These are phyloP conservation scores for Trichophyton equinum DNA, from an alignment of 2,329 filamentous ascomycete species.

Conservation along the genomic window DNA sequence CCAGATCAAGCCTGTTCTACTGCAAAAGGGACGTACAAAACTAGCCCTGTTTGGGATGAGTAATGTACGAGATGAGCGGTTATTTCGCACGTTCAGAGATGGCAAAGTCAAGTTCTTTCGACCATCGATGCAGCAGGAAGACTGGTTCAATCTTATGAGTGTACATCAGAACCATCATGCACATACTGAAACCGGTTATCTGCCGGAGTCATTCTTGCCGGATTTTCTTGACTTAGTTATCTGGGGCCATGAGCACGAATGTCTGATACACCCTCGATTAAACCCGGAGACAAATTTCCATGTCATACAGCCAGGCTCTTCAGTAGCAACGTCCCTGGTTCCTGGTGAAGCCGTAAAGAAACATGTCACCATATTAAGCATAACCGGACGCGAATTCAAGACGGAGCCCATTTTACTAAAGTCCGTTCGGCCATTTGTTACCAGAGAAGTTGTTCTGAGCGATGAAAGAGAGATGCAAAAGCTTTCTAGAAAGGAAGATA, in stretches of 20 bases:
- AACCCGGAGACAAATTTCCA: constrained; percentile 86
- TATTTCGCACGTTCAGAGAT: constrained; percentile 88
- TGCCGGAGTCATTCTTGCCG: constrained; percentile 86
- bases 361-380: constrained; percentile 71
- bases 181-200: constrained; percentile 81
- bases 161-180: constrained; percentile 95
- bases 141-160: constrained; percentile 94
- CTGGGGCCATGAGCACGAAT: constrained; percentile 98
- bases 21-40: constrained; percentile 90
- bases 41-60: constrained; percentile 87
- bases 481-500: constrained; percentile 69
- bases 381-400: constrained; percentile 72
- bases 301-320: constrained; percentile 95
- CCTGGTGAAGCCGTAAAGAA: constrained; percentile 84
- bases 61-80: constrained; percentile 87
- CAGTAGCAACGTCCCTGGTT: constrained; percentile 82
- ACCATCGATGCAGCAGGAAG: constrained; percentile 62
- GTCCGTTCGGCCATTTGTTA: constrained; percentile 81
- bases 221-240: constrained; percentile 83
- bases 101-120: constrained; percentile 89
- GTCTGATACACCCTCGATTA: constrained; percentile 66
- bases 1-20: constrained; percentile 73
- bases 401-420: constrained; percentile 73
- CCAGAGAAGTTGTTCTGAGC: constrained; percentile 64
- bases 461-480: constrained; percentile 65